phyloP scores from a whole-genome alignment of 2,329 filamentous ascomycete species.

The Escovopsis weberi region DNA sequence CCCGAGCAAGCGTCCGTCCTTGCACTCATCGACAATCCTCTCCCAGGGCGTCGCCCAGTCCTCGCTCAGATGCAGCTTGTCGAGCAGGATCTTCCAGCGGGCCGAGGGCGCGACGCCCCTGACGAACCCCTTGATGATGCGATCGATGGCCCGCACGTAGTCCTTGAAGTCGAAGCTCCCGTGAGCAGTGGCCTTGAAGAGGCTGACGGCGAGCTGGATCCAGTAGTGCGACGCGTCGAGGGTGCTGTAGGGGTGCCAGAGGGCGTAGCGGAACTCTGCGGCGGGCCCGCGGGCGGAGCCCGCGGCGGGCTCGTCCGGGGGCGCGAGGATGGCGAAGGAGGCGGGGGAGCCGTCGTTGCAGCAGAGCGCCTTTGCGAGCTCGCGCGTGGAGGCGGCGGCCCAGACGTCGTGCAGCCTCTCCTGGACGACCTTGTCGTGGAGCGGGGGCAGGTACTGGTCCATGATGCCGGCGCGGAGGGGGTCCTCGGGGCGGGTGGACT shows the following conservation, averaged over 20 bases:
- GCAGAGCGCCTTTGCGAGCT: constrained; percentile 1
- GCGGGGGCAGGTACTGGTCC: constrained; percentile 3
- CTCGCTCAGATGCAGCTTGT: not conserved
- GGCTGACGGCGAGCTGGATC: constrained; percentile 1
- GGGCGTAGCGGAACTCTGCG: constrained; percentile 5
- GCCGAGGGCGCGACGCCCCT: not conserved
- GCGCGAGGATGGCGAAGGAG: constrained; percentile 2
- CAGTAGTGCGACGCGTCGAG: constrained; percentile 5
- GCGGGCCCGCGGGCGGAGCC: not conserved
- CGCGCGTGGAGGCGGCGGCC: not conserved
- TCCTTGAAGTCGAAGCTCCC: not conserved
- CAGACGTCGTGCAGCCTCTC: constrained; percentile 4
- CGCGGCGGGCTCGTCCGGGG: not conserved
- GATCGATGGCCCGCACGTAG: constrained; percentile 1
- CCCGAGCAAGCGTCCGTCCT: not conserved
- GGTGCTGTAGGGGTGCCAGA: constrained; percentile 7
- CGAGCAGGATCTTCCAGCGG: constrained; percentile 2
- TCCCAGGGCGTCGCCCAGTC: constrained; percentile 1
- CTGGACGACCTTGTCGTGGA: constrained; percentile 1
- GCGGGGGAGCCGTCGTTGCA: not conserved
- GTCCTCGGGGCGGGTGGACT: constrained; percentile 1
- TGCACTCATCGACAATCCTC: constrained; percentile 2
- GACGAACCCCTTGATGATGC: not conserved
- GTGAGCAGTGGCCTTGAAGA: constrained; percentile 1
- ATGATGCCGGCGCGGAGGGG: not conserved